phyloP scores from a whole-genome alignment of 2,329 filamentous ascomycete genomes.

The Neofusicoccum sp. region DNA sequence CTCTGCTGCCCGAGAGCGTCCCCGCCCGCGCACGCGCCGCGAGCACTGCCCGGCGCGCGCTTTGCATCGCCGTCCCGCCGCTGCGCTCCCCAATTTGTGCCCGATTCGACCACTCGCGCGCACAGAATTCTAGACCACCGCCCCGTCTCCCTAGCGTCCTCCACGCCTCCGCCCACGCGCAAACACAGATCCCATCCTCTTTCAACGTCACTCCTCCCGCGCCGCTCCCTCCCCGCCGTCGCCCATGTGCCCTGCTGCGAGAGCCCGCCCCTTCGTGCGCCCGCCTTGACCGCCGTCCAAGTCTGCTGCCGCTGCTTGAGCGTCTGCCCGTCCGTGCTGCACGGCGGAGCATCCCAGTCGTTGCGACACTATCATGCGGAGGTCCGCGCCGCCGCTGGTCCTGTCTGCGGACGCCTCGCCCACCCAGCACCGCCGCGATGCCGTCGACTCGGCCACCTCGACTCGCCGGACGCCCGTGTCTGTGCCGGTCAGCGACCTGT shows the following conservation, averaged over 20 bases:
- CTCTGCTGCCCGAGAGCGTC: not conserved
- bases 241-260: not conserved
- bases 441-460: constrained; percentile 13
- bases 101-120: constrained; percentile 8
- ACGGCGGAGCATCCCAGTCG: constrained; percentile 8
- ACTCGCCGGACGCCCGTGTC: constrained; percentile 14
- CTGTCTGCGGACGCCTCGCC: not conserved
- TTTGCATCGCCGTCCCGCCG: not conserved
- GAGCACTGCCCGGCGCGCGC: not conserved
- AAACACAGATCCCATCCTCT: constrained; percentile 11
- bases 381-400: constrained; percentile 8
- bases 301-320: not conserved
- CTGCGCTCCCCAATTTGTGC: constrained; percentile 6
- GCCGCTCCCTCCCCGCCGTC: not conserved
- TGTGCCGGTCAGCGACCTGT: constrained; percentile 25
- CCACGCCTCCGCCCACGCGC: constrained; percentile 9
- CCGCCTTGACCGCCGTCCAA: not conserved
- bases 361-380: constrained; percentile 13
- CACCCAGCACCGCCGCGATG: constrained; percentile 2
- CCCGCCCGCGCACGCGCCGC: constrained; percentile 2
- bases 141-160: constrained; percentile 12
- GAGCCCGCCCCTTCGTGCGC: not conserved
- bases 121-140: constrained; percentile 14
- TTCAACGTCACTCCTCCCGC: constrained; percentile 2
- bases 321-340: constrained; percentile 15